Conservation (phyloP, 1,139 yeast genomes). For the Blastobotrys buckinghamii region DNA sequence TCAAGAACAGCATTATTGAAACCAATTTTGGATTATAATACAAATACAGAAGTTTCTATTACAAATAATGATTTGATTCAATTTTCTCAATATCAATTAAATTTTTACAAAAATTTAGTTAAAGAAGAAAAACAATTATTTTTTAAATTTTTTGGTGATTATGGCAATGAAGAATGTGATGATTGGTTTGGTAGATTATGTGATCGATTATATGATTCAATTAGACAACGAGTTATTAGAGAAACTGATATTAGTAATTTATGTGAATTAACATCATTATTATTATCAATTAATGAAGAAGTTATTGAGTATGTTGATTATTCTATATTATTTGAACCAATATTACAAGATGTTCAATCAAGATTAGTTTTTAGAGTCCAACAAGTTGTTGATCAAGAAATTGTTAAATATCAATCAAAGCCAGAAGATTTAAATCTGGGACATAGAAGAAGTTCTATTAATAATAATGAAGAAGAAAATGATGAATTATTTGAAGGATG, state of each 20-base stretch:
- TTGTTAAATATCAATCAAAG: slow-evolving; percentile 60
- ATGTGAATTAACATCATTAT: slow-evolving; percentile 68
- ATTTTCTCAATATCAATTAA: slow-evolving; percentile 24
- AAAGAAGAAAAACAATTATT: slow-evolving; percentile 59
- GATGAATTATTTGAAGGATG: slow-evolving; percentile 43
- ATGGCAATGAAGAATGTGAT: slow-evolving; percentile 36
- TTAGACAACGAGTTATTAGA: slow-evolving; percentile 59
- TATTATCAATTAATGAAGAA: slow-evolving; percentile 65
- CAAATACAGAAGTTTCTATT: neutral
- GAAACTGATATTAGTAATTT: slow-evolving; percentile 61
- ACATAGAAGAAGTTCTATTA: slow-evolving; percentile 35
- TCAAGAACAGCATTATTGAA: slow-evolving; percentile 46
- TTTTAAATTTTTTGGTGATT: slow-evolving; percentile 43
- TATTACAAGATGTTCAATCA: slow-evolving; percentile 71
- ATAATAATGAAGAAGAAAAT: slow-evolving; percentile 15
- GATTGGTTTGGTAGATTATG: slow-evolving; percentile 56
- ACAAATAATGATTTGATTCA: slow-evolving; percentile 20
- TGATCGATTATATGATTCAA: slow-evolving; percentile 70
- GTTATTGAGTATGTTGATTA: slow-evolving; percentile 34
- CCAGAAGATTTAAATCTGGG: slow-evolving; percentile 59
- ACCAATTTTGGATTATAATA: slow-evolving; percentile 33
- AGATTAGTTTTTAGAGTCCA: slow-evolving; percentile 76
- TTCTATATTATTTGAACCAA: slow-evolving; percentile 61
- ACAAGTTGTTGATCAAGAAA: slow-evolving; percentile 59
- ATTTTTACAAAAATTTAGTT: slow-evolving; percentile 47